Percentiles rank a stretch among this genome's conserved stretches.
Conservation (phyloP, 129 eudicot species). For the Calendula officinalis region DNA sequence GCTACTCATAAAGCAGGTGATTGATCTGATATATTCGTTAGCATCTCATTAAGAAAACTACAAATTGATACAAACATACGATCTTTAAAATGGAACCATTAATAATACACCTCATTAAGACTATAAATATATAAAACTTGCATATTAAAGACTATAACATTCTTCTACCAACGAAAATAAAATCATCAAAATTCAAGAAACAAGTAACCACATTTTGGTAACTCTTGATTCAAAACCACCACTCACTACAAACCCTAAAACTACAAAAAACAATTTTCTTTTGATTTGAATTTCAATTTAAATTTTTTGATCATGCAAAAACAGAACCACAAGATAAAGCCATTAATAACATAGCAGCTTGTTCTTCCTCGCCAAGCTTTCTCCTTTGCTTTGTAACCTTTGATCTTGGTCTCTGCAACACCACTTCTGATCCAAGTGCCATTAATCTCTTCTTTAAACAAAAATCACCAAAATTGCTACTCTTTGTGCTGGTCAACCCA, state of each 20-base stretch:
- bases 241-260: constrained; percentile 1
- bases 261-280: not conserved
- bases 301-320: constrained; percentile 45
- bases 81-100: too few relatives aligned
- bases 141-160: not conserved
- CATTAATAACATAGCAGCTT: constrained; percentile 88
- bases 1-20: too few relatives aligned
- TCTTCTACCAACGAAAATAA: not conserved
- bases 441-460: constrained; percentile 53
- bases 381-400: constrained; percentile 48
- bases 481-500: constrained; percentile 41
- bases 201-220: not conserved
- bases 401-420: constrained; percentile 90
- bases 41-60: too few relatives aligned
- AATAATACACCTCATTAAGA: too few relatives aligned
- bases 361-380: constrained; percentile 77
- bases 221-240: not conserved
- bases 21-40: too few relatives aligned
- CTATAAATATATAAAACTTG: too few relatives aligned
- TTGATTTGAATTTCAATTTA: too few relatives aligned
- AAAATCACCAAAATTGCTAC: constrained; percentile 33
- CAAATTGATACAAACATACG: too few relatives aligned
- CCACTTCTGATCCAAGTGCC: constrained; percentile 60
- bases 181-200: constrained; percentile 18
- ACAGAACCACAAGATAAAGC: constrained; percentile 85